A percentile compares a stretch with the other conserved stretches of the same genome.
These are phyloP conservation scores for Curvularia sp. DNA, from an alignment of 2,329 filamentous ascomycete species.

Conservation along the genomic window DNA sequence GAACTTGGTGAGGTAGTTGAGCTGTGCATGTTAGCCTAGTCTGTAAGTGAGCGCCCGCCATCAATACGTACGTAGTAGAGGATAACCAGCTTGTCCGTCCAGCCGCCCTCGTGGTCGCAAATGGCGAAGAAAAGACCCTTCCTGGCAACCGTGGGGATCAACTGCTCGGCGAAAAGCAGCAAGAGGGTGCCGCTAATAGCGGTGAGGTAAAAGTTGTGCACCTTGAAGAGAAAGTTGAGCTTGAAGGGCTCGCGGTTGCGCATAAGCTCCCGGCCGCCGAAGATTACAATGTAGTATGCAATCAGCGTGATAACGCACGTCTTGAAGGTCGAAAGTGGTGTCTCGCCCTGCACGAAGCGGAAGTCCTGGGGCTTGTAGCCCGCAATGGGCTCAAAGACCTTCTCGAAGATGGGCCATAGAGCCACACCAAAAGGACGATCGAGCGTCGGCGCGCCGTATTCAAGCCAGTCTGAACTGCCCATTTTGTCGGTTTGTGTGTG, in stretches of 20 bases:
- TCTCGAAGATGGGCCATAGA: slow-evolving; percentile 94
- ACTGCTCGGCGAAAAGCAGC: slow-evolving; percentile 87
- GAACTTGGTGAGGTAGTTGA: slow-evolving; percentile 99
- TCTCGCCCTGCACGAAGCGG: slow-evolving; percentile 79
- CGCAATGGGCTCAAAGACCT: slow-evolving; percentile 75
- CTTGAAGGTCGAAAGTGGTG: slow-evolving; percentile 88
- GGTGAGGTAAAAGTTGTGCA: slow-evolving; percentile 96
- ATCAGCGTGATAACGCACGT: slow-evolving; percentile 81
- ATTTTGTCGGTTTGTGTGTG: slow-evolving; percentile 47
- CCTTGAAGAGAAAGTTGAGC: slow-evolving; percentile 87
- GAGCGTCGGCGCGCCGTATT: slow-evolving; percentile 72
- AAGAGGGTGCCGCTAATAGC: slow-evolving; percentile 81
- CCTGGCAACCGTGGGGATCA: slow-evolving; percentile 81
- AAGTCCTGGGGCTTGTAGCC: slow-evolving; percentile 90
- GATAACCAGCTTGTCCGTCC: slow-evolving; percentile 91
- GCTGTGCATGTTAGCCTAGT: slow-evolving; percentile 62
- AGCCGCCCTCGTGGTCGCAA: slow-evolving; percentile 81
- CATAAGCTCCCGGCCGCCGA: slow-evolving; percentile 92
- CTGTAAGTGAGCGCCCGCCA: neutral
- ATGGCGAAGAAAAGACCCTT: slow-evolving; percentile 89
- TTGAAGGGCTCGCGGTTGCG: slow-evolving; percentile 83
- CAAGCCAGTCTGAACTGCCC: slow-evolving; percentile 62
- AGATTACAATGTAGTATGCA: slow-evolving; percentile 91
- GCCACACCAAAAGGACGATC: slow-evolving; percentile 91
- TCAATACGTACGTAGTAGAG: slow-evolving; percentile 86